These are phyloP conservation scores for Tetrahymena borealis DNA, from an alignment of 73 alveolate species.

Conservation along the genomic window DNA sequence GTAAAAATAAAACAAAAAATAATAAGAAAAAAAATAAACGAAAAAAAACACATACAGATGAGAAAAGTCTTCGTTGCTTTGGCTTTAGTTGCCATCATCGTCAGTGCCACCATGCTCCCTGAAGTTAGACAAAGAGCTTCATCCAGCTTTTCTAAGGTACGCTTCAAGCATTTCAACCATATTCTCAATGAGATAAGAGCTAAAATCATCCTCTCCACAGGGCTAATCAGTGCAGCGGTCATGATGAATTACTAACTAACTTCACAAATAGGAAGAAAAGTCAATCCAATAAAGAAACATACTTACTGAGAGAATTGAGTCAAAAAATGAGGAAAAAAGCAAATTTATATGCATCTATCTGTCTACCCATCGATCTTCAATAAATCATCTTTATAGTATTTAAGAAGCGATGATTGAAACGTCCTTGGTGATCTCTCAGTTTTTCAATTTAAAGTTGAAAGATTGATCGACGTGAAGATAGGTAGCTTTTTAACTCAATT, in stretches of 20 bases:
- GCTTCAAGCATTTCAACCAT: background rate
- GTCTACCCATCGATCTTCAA: no score
- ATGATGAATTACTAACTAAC: background rate
- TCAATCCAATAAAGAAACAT: no score
- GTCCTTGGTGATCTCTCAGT: no score
- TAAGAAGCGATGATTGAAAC: no score
- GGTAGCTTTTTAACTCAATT: no score
- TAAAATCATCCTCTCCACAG: background rate
- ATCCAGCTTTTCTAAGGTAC: background rate
- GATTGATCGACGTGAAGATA: no score
- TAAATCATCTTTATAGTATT: no score
- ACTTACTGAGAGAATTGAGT: no score
- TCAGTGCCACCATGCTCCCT: slow-evolving; percentile 5
- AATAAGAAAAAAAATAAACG: background rate
- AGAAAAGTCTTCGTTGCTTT: slow-evolving; percentile 2
- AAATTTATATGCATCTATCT: no score
- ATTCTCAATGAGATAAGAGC: background rate
- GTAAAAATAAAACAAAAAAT: background rate
- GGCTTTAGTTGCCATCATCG: slow-evolving; percentile 4
- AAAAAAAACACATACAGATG: slow-evolving; percentile 1
- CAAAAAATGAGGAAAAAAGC: no score
- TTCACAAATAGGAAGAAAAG: background rate
- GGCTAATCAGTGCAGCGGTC: background rate
- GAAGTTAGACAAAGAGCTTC: background rate
- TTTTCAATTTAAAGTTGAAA: no score